Evolutionary conservation across 495 filamentous ascomycete species (phyloP), one percentile per base, ranked within the genome.

Genomic region (Pseudoneurospora amorphoporcata): DNA sequence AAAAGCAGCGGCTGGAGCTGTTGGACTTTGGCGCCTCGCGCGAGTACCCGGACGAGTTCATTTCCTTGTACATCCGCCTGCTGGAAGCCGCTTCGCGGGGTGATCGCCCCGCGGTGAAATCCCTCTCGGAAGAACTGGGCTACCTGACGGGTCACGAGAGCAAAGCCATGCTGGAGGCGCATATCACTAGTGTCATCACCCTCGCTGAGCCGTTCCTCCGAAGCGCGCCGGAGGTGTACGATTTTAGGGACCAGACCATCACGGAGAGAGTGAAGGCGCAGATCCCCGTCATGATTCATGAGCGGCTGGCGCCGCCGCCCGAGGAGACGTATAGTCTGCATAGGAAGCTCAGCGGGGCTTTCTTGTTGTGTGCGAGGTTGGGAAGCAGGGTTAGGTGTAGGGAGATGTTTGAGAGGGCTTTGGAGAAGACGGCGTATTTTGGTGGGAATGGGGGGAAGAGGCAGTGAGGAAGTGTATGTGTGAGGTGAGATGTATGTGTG

Each of bases 311-410:
- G 10, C 95, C 96, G 16, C 95, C 96, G 47, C 95, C 95, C 0
- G 96, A 99, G 83, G 95, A 99, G 86, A 99, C 96, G 73, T 99
- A 99, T 77, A 95, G 92, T 80, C 79, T 99, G 79, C 95, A 99
- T 83, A 87, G 95, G 73, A 99, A 99, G 82, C 80, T 99, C 68
- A 98, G 95, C 80, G 95, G 95, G 3, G 95, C 96, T 0, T 99
- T 99, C 77, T 81, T 99, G 80, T 84, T 99, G 70, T 98, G 94
- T 83, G 95, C 95, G 0, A 87, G 88, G 75, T 76, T 99, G 72
- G 94, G 93, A 17, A 97, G 93, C 77, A 83, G 88, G 70, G 94
- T 98, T 6, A 82, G 83, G 73, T 97, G 95, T 77, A 88, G 91
- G 76, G 89, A 92, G 73, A 81, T 99, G 81, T 98, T 99, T 82